Conservation (phyloP, 2,329 filamentous ascomycete genomes). For the Trichoderma arundinaceum region DNA sequence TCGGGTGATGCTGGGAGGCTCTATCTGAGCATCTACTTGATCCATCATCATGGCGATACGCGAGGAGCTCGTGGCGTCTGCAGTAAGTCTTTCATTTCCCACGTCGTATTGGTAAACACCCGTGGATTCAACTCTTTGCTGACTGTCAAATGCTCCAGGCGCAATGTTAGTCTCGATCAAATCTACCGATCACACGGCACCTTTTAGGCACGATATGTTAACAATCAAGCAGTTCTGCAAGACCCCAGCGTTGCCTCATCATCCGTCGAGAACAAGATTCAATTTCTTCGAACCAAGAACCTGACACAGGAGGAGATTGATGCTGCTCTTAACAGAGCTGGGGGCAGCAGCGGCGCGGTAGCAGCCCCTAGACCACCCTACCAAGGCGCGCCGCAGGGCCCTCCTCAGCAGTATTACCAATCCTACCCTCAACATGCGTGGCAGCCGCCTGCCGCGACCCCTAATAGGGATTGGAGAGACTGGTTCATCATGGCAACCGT, state of each 20-base stretch:
- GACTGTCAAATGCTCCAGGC: constrained; percentile 40
- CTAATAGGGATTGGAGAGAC: constrained; percentile 92
- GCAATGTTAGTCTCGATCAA: constrained; percentile 49
- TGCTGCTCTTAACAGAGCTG: constrained; percentile 76
- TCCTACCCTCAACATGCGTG: constrained; percentile 60
- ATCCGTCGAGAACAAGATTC: constrained; percentile 88
- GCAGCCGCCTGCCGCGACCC: constrained; percentile 65
- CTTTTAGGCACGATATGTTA: constrained; percentile 27
- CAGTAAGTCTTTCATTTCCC: constrained; percentile 55
- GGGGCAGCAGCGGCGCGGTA: constrained; percentile 63
- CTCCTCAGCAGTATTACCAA: constrained; percentile 54
- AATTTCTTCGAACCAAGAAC: constrained; percentile 95
- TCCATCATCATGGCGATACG: constrained; percentile 75
- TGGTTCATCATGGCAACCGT: constrained; percentile 99
- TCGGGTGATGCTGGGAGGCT: constrained; percentile 38
- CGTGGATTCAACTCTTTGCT: constrained; percentile 10
- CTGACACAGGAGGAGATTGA: constrained; percentile 96
- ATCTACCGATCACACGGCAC: neutral
- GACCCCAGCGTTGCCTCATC: constrained; percentile 90
- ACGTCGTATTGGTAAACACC: neutral
- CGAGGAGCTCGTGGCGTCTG: constrained; percentile 88
- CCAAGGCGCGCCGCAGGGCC: constrained; percentile 48
- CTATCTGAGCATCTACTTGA: constrained; percentile 31
- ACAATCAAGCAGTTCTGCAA: constrained; percentile 72
- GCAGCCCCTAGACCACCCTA: constrained; percentile 35